Evolutionary conservation across 1,284 basidiomycete species (phyloP).

Genomic region (Ustilago loliicola): DNA sequence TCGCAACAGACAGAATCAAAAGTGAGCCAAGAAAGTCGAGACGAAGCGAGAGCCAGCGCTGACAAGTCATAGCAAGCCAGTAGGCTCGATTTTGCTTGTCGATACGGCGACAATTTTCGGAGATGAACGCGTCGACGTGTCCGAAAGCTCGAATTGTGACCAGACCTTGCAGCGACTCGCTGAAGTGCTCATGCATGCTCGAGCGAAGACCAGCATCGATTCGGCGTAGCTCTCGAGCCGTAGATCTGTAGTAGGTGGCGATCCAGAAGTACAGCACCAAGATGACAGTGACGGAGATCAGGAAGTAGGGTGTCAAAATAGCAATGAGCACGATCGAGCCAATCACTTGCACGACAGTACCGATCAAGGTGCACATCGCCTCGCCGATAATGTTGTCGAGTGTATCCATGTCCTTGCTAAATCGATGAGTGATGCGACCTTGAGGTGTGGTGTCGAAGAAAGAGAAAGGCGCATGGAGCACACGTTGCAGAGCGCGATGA

Average conservation of each 20-base stretch:
- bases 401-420: conserved; percentile 67
- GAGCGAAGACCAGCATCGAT: conserved; percentile 48
- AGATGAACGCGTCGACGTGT: conserved; percentile 25
- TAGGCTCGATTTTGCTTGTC: conserved; percentile 52
- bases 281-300: conserved; percentile 76
- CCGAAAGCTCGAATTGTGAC: conserved; percentile 46
- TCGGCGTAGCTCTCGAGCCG: conserved; percentile 35
- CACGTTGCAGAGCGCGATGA: conserved; percentile 31
- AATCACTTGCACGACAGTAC: conserved; percentile 77
- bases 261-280: conserved; percentile 73
- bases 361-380: conserved; percentile 80
- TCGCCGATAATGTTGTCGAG: conserved; percentile 73
- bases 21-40: conserved; percentile 85
- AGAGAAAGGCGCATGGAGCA: conserved; percentile 49
- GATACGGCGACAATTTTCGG: conserved; percentile 39
- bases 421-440: conserved; percentile 55
- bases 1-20: conserved; percentile 77
- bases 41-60: conserved; percentile 74
- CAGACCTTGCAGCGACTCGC: conserved; percentile 47
- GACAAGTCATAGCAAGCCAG: conserved; percentile 50
- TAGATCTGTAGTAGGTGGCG: conserved; percentile 46
- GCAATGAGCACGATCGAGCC: conserved; percentile 83
- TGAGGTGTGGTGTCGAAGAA: conserved; percentile 59
- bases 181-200: conserved; percentile 52
- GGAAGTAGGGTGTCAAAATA: conserved; percentile 85